Base-by-base conservation (phyloP, 2,329 filamentous ascomycete genomes). In the Xylaria sp. region DNA sequence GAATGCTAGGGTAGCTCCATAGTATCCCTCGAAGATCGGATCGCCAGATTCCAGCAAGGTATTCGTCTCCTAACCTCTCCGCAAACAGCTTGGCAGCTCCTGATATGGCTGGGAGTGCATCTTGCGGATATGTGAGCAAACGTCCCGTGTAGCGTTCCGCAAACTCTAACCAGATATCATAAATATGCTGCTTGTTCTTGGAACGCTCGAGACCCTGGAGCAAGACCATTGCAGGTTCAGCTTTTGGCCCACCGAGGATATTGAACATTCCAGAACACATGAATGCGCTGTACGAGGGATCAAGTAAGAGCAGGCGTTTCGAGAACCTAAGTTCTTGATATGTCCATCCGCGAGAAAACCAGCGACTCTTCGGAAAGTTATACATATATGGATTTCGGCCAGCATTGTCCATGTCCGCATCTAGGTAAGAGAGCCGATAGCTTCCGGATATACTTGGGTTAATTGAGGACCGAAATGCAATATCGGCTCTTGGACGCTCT, bases 21-120 rank as follows among this genome's bases (percentile, higher is more conserved):
- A 60, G 2, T 37, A 60, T 1, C 27, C 57, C 57, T 37, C 57
- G 25, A 35, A 37, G 57, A 50, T 60, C 57, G 2, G 57, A 60
- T 60, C 42, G 32, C 57, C 57, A 60, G 57, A 60, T 50, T 60
- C 57, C 57, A 50, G 57, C 57, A 18, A 60, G 57, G 44, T 60
- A 60, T 10, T 50, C 42, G 25, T 60, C 57, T 21, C 25, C 32
- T n/a, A 60, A 16, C 42, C 37, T 60, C n/a, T 48, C 57, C 9
- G 42, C 57, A 50, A 60, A 60, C 42, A 60, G 6, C 12, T 37
- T 60, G 12, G 57, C 57, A 35, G 57, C 57, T 35, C 57, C 57
- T 6, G 57, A 60, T 60, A 60, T 60, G 25, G 57, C 57, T 50
- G 57, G 57, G 16, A 60, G 57, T 37, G 42, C 57, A 35, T 60